Evolutionary conservation across 202 grass and related monocot genomes (phyloP), one percentile per base, ranked within the genome.

Genomic region (Thinopyrum obtusiflorum): DNA sequence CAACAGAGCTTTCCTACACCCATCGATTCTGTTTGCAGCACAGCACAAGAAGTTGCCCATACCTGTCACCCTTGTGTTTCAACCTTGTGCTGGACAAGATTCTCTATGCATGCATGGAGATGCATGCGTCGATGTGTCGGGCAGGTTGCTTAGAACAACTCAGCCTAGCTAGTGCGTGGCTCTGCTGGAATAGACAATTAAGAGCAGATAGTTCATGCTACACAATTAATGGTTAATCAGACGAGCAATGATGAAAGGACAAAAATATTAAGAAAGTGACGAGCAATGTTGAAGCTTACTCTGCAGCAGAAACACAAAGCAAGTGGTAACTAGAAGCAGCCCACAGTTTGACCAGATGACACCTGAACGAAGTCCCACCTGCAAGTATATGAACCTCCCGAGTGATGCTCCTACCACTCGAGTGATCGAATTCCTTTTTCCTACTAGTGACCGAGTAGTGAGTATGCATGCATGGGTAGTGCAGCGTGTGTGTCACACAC

Each of bases 291-390:
- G 68, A 62, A 62, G 20, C 57, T 47, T 61, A 61, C 25, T 61
- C 55, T 2, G 59, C 24, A 13, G 36, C 68, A 37, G 28, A 68
- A 32, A 42, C 36, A 14, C 17, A 24, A 31, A 62, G 32, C 3
- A 18, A n/a, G 36, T 82, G 73, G 5, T 61, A 49, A 66, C 20
- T 13, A 67, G n/a, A 62, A 77, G 28, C 25, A 72, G 17, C 2
- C 18, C 65, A 61, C 21, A 14, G 73, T 80, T 80, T 80, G 81
- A 90, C 85, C 27, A 51, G 5, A 84, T 76, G 39, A 49, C 85
- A 87, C 77, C 82, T 81, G 85, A 81, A 59, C 63, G 21, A 24
- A 71, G 14, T 33, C 4, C 55, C 65, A 46, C 55, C 59, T 64
- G 15, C 33, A 53, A 28, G 53, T 12, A 47, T 24, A 44, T 18